phyloP scores from a whole-genome alignment of 1,139 yeast genomes.

The Scheffersomyces lignicola region DNA sequence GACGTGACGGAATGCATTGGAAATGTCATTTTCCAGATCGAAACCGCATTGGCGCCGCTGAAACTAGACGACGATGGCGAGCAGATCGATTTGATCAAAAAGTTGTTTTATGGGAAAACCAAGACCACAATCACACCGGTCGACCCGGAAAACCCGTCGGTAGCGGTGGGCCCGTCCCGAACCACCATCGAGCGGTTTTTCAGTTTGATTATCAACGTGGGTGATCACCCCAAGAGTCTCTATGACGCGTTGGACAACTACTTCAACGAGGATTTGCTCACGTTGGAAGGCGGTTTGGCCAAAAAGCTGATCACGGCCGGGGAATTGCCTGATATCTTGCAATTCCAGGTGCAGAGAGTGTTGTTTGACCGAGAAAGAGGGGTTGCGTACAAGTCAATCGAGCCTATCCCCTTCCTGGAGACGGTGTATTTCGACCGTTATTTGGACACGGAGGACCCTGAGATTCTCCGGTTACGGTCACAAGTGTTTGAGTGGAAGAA shows the following conservation, averaged over 20 bases:
- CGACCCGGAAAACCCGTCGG: slow-evolving; percentile 37
- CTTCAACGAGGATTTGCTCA: slow-evolving; percentile 72
- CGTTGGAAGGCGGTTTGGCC: slow-evolving; percentile 70
- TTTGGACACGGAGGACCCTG: slow-evolving; percentile 67
- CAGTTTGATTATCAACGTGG: slow-evolving; percentile 78
- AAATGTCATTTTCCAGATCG: slow-evolving; percentile 88
- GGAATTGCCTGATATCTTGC: slow-evolving; percentile 76
- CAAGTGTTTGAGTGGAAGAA: slow-evolving; percentile 68
- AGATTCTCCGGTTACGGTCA: slow-evolving; percentile 50
- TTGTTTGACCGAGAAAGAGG: slow-evolving; percentile 76
- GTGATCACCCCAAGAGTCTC: slow-evolving; percentile 83
- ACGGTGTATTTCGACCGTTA: slow-evolving; percentile 84
- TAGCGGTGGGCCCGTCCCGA: slow-evolving; percentile 40
- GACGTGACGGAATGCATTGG: slow-evolving; percentile 98
- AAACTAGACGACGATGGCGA: slow-evolving; percentile 72
- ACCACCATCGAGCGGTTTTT: slow-evolving; percentile 75
- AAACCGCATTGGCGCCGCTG: slow-evolving; percentile 80
- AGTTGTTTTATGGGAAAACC: slow-evolving; percentile 72
- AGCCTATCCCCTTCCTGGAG: slow-evolving; percentile 79
- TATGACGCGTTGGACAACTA: slow-evolving; percentile 89
- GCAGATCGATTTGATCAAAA: slow-evolving; percentile 76
- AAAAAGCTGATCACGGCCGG: slow-evolving; percentile 72
- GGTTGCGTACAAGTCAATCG: slow-evolving; percentile 78
- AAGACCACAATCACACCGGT: slow-evolving; percentile 45
- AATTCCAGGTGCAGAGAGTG: slow-evolving; percentile 91